phyloP scores from a whole-genome alignment of 2,329 filamentous ascomycete genomes.

The Microdochium bolleyi region DNA sequence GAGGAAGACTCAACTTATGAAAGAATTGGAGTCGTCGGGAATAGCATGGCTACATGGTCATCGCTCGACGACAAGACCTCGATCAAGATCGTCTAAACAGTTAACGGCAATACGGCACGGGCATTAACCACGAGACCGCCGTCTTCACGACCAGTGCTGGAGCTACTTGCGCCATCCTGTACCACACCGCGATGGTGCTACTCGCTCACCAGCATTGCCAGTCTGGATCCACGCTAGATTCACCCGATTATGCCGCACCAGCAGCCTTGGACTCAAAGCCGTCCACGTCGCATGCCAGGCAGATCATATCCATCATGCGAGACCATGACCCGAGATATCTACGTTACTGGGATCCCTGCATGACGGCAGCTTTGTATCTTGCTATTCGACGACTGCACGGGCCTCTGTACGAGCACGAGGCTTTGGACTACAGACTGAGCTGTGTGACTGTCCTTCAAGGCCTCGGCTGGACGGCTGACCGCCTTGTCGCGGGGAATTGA shows the following conservation, averaged over 20 bases:
- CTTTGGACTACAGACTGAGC: no score
- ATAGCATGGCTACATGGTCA: neutral
- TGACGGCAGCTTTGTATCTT: neutral
- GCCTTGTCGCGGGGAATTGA: no score
- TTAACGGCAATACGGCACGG: neutral
- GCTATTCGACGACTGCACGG: neutral
- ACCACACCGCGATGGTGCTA: neutral
- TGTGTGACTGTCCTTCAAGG: no score
- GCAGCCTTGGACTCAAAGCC: neutral
- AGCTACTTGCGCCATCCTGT: neutral
- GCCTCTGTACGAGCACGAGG: neutral
- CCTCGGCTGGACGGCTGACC: no score
- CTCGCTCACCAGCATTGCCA: neutral
- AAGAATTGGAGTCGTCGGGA: constrained; percentile 4
- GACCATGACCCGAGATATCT: neutral
- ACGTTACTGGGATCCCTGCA: neutral
- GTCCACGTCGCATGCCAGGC: neutral
- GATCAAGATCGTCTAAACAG: neutral
- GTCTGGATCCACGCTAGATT: neutral
- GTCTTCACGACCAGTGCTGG: neutral
- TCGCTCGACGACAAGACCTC: neutral
- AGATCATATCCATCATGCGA: neutral
- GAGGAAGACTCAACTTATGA: constrained; percentile 3
- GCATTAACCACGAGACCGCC: neutral
- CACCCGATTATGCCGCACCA: neutral